These are phyloP conservation scores for Leccinum obscurum DNA, from an alignment of 768 basidiomycete species.

Conservation along the genomic window DNA sequence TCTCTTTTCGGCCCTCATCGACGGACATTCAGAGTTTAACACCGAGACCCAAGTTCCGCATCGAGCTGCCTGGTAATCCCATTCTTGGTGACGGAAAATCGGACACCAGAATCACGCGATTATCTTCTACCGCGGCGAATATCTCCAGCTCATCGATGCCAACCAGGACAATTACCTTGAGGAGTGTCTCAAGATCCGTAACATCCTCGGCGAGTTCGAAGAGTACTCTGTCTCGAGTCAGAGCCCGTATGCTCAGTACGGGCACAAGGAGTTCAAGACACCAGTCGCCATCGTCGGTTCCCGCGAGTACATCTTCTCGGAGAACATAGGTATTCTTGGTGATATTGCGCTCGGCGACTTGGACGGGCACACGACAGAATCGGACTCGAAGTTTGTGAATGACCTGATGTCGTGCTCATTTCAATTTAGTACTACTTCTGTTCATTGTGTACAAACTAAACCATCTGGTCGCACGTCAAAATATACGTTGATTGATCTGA, in stretches of 20 bases:
- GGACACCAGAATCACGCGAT: slow-evolving; percentile 99
- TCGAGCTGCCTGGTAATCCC: slow-evolving; percentile 97
- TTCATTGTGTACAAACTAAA: too few relatives aligned
- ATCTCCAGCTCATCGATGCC: slow-evolving; percentile 98
- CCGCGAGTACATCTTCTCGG: slow-evolving; percentile 99
- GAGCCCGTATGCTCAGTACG: slow-evolving; percentile 91
- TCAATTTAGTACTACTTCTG: too few relatives aligned
- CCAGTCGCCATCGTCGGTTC: slow-evolving; percentile 99
- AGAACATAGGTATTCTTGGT: slow-evolving; percentile 98
- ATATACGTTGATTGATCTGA: too few relatives aligned
- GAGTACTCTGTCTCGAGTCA: slow-evolving; percentile 83
- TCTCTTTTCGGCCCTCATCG: slow-evolving; percentile 94
- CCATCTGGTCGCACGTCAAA: too few relatives aligned
- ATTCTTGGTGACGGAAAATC: slow-evolving; percentile 99
- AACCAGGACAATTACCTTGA: slow-evolving; percentile 99
- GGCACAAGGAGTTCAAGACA: slow-evolving; percentile 84
- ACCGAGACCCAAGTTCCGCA: slow-evolving; percentile 96
- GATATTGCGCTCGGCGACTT: slow-evolving; percentile 63
- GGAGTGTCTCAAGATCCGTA: slow-evolving; percentile 98
- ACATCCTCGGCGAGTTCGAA: slow-evolving; percentile 95
- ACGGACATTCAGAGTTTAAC: slow-evolving; percentile 96
- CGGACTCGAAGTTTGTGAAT: too few relatives aligned
- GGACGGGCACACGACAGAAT: too few relatives aligned
- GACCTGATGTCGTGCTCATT: too few relatives aligned
- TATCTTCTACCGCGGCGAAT: slow-evolving; percentile 99